Percentiles rank a stretch among this genome's conserved stretches.
phyloP scores from a whole-genome alignment of 2,329 filamentous ascomycete genomes.

The Xylariaceae sp. region DNA sequence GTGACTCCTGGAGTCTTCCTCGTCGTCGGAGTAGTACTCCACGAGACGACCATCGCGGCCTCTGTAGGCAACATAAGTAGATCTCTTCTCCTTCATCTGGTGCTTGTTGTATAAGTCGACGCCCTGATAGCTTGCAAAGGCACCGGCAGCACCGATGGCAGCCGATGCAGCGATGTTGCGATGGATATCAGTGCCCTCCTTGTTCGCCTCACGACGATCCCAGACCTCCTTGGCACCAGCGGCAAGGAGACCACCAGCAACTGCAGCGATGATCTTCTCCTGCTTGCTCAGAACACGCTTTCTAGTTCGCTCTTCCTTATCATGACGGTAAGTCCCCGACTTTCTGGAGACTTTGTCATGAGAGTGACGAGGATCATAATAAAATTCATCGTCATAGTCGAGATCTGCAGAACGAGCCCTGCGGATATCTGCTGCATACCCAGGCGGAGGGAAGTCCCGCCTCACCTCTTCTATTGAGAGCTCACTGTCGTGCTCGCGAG shows the following conservation, averaged over 20 bases:
- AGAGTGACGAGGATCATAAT: slow-evolving; percentile 44
- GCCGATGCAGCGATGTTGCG: slow-evolving; percentile 56
- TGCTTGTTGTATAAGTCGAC: slow-evolving; percentile 59
- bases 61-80: slow-evolving; percentile 48
- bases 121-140: slow-evolving; percentile 58
- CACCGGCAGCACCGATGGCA: slow-evolving; percentile 58
- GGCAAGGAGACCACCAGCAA: slow-evolving; percentile 59
- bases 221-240: slow-evolving; percentile 62
- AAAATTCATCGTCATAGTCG: slow-evolving; percentile 49
- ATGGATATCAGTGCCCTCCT: slow-evolving; percentile 45
- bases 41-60: slow-evolving; percentile 47
- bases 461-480: slow-evolving; percentile 75
- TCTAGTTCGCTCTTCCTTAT: slow-evolving; percentile 53
- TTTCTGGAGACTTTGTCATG: slow-evolving; percentile 37
- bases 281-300: slow-evolving; percentile 55
- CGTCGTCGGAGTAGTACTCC: slow-evolving; percentile 56
- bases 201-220: slow-evolving; percentile 55
- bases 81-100: slow-evolving; percentile 49
- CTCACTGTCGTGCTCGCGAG: slow-evolving; percentile 62
- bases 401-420: slow-evolving; percentile 61
- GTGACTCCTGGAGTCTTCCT: slow-evolving; percentile 49
- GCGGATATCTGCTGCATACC: slow-evolving; percentile 47
- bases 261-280: slow-evolving; percentile 61
- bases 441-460: slow-evolving; percentile 76
- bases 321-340: slow-evolving; percentile 46